Base-by-base conservation (phyloP, 2,329 filamentous ascomycete genomes). In the Pseudogymnoascus sp. region DNA sequence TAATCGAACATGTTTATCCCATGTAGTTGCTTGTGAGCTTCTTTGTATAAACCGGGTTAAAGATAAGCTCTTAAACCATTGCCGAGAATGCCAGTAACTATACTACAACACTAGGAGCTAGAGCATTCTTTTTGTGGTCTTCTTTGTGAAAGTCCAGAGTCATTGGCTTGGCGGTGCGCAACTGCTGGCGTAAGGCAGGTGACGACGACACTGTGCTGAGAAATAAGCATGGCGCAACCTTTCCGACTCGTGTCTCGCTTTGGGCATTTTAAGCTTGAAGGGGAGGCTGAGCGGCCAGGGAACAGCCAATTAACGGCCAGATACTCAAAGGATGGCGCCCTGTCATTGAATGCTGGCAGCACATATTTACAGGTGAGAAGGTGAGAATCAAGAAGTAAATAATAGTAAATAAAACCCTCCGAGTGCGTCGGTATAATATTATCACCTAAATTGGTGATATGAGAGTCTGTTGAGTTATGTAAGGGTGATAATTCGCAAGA, bases 161-260 rank as follows among this genome's bases (percentile, higher is more conserved):
- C 4, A 18, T 56, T 18, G 46, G 46, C 46, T 56, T 56, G 46
- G 25, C 46, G 34, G 5, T 31, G 25, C 46, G 46, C n/a, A 56
- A 18, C 28, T 31, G 46, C 25, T 56, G 46, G 25, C 25, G 46
- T 56, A 56, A 56, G 46, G 46, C 7, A 28, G 46, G 46, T 56
- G 46, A 56, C 46, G 46, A 56, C 46, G 31, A 34, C 31, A 34
- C 31, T 34, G 46, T 56, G 49, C 28, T 56, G 28, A 56, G 11
- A 53, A 56, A 56, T 56, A 56, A 56, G 49, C 49, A 56, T 56
- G 49, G 49, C 8, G 9, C 3, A 56, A 56, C 49, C 4, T 53
- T 56, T 34, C 49, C 49, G 46, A 8, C 28, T 18, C n/a, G 8
- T 31, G 28, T 34, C n/a, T 56, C 28, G 49, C 28, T 56, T 56